Evolutionary conservation across 2,329 filamentous ascomycete species (phyloP).

Genomic region (Aspergillus melleus): DNA sequence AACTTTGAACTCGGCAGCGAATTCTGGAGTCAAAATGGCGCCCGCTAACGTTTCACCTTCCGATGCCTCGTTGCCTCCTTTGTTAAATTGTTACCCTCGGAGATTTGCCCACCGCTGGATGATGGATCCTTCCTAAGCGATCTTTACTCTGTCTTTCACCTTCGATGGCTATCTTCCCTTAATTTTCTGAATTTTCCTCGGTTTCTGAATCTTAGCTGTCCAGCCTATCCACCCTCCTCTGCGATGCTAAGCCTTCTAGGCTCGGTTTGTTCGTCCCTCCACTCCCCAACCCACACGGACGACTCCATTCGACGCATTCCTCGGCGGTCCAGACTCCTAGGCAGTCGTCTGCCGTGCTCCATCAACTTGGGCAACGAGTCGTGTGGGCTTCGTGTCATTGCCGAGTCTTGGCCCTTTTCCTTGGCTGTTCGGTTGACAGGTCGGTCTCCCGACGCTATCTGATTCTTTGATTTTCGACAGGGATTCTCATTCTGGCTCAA

Average conservation of each 20-base stretch:
- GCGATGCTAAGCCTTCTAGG: too few relatives aligned
- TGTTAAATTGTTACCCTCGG: constrained; percentile 6
- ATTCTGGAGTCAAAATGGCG: constrained; percentile 7
- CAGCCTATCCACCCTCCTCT: not conserved
- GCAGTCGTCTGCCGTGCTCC: not conserved
- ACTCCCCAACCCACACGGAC: not conserved
- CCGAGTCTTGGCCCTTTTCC: not conserved
- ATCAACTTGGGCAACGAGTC: not conserved
- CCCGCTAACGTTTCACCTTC: constrained; percentile 22
- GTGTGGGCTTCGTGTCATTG: not conserved
- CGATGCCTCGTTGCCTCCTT: not conserved
- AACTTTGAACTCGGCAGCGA: constrained; percentile 7
- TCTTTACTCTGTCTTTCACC: too few relatives aligned
- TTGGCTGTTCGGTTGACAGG: not conserved
- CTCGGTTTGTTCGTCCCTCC: too few relatives aligned
- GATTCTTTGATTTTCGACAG: not conserved
- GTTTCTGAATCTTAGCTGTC: not conserved
- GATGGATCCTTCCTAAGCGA: not conserved
- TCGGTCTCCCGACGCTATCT: not conserved
- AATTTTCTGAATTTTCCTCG: not conserved
- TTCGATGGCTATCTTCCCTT: not conserved
- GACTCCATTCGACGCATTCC: not conserved
- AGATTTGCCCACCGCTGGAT: constrained; percentile 7
- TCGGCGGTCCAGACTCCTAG: not conserved
- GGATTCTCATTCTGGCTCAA: too few relatives aligned